These are phyloP conservation scores for Bidens hawaiensis DNA, from an alignment of 140 eudicot species.

Conservation along the genomic window DNA sequence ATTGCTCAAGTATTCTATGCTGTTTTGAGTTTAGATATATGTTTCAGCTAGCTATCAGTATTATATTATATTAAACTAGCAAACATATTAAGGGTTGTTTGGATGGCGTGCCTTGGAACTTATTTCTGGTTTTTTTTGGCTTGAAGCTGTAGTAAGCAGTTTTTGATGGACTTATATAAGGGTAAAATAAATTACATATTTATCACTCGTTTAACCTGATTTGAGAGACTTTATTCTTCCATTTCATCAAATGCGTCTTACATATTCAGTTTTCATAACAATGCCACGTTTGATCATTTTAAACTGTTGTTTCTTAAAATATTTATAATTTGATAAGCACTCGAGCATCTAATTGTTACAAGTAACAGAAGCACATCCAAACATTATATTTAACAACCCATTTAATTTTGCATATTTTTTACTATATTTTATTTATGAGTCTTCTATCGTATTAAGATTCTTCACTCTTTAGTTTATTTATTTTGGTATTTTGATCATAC, in stretches of 20 bases:
- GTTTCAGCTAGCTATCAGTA: slow-evolving; percentile 12
- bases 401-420: not conserved
- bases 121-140: not conserved
- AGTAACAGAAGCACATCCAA: not conserved
- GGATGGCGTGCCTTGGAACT: not conserved
- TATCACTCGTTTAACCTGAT: not conserved
- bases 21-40: not conserved
- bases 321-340: not conserved
- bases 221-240: not conserved
- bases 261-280: not conserved
- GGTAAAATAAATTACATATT: not conserved
- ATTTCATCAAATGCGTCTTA: not conserved
- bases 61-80: slow-evolving; percentile 3
- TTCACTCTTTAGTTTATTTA: slow-evolving; percentile 7
- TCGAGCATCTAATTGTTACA: not conserved
- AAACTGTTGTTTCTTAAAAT: not conserved
- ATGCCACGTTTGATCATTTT: not conserved
- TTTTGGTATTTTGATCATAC: slow-evolving; percentile 28
- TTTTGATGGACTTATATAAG: not conserved
- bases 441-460: not conserved
- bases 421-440: not conserved
- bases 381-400: not conserved
- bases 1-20: slow-evolving; percentile 11
- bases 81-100: not conserved
- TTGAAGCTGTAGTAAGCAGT: not conserved